Base-by-base conservation (phyloP, 306 rosid species). In the Trifolium repens region DNA sequence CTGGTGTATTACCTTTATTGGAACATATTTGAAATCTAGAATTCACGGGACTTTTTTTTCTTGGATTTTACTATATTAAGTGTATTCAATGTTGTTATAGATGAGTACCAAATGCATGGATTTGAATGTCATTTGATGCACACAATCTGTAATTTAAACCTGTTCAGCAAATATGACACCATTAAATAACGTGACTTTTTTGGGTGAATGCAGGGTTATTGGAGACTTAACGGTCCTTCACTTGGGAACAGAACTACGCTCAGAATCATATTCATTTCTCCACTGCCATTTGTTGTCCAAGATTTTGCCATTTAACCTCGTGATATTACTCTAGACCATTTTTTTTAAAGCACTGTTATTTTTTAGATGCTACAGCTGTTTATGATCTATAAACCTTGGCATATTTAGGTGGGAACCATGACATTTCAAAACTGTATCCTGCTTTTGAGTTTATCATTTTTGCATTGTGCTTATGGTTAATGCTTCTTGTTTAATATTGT, bases 241-340 rank as follows among this genome's bases (percentile, higher is more conserved):
- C 11, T n/a, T 60, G 57, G 64, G 42, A 61, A 46, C 66, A 35
- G 55, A 52, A 43, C 44, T 54, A 43, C 37, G 5, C 35, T 35
- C 40, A 2, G 69, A 46, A 37, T 46, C 37, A 12, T 54, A 32
- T 32, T 69, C 47, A 32, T 15, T 67, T 60, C 11, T 3, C 1
- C 32, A 11, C n/a, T 30, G 39, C 73, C 34, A 34, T 32, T 40
- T 47, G 52, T 54, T 19, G 27, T 59, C 43, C 71, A 42, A 64
- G 59, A 47, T 65, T 75, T 83, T 83, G 78, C 63, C 66, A 34
- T 79, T 59, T 47, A 64, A 60, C 57, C 24, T 68, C 19, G 72
- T 30, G 62, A 55, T 71, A 27, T 49, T 81, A 35, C 10, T 58
- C n/a, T 73, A 65, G 47, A 73, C 32, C 67, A 35, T 26, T 60